These are phyloP conservation scores for Crithidia expoeki DNA, from an alignment of 208 protist species.

Conservation along the genomic window DNA sequence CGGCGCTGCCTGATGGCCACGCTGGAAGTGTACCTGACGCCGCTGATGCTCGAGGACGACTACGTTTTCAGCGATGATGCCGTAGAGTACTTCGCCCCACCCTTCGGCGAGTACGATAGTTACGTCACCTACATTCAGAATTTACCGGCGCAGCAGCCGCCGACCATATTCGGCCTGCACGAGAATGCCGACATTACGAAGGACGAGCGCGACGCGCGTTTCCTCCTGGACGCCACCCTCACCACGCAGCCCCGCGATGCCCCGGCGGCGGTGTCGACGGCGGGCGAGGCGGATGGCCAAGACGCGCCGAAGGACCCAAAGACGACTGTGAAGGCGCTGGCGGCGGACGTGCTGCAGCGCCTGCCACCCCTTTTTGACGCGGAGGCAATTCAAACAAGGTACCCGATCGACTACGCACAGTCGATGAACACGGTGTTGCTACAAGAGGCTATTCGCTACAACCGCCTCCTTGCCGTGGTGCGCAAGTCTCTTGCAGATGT, in stretches of 20 bases:
- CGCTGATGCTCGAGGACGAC: constrained; percentile 89
- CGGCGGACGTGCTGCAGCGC: constrained; percentile 84
- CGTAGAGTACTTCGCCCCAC: constrained; percentile 83
- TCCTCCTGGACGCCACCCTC: constrained; percentile 88
- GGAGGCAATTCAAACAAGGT: constrained; percentile 83
- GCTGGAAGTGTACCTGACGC: constrained; percentile 84
- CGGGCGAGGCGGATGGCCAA: background rate
- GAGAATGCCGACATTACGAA: constrained; percentile 96
- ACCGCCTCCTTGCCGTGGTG: constrained; percentile 92
- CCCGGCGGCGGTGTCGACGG: background rate
- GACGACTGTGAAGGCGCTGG: constrained; percentile 81
- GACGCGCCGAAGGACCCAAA: constrained; percentile 80
- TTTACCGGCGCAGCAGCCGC: constrained; percentile 82
- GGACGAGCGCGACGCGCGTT: constrained; percentile 88
- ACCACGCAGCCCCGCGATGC: constrained; percentile 87
- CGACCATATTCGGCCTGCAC: constrained; percentile 94
- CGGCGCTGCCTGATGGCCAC: constrained; percentile 92
- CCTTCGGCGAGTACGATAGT: constrained; percentile 78
- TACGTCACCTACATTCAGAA: constrained; percentile 90
- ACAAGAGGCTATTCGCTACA: constrained; percentile 94
- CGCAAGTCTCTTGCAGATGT: constrained; percentile 93
- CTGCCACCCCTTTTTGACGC: constrained; percentile 91
- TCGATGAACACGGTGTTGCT: constrained; percentile 97
- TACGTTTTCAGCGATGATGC: constrained; percentile 91
- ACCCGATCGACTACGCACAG: constrained; percentile 93